phyloP scores from a whole-genome alignment of 345 rosid genomes.

The Hibiscus syriacus region DNA sequence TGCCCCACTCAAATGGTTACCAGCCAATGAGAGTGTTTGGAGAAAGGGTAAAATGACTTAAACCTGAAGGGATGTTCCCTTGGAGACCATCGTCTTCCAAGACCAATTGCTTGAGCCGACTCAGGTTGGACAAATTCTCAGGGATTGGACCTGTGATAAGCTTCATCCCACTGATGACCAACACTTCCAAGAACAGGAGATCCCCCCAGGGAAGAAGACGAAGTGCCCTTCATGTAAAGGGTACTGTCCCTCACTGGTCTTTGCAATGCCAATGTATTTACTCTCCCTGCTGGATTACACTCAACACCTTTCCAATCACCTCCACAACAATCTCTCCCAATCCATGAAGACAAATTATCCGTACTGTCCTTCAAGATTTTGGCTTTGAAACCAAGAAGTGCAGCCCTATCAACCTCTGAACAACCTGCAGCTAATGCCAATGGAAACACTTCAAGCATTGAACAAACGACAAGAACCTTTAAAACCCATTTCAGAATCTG shows the following conservation, averaged over 20 bases:
- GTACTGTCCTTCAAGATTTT: conserved; percentile 67
- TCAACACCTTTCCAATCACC: conserved; percentile 92
- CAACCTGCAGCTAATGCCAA: conserved; percentile 31
- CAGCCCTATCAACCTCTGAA: conserved; percentile 51
- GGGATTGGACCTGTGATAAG: conserved; percentile 70
- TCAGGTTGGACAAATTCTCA: conserved; percentile 39
- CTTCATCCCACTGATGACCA: conserved; percentile 65
- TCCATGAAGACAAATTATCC: conserved; percentile 59
- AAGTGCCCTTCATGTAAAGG: conserved; percentile 42
- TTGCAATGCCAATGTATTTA: conserved; percentile 45
- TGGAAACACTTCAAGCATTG: conserved; percentile 21
- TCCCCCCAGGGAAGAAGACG: conserved; percentile 30
- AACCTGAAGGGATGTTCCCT: conserved; percentile 56
- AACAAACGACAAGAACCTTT: conserved; percentile 31
- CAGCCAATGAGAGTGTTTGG: conserved; percentile 46
- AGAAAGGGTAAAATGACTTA: conserved; percentile 49
- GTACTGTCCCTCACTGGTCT: conserved; percentile 35
- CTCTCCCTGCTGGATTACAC: conserved; percentile 67
- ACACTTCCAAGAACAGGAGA: conserved; percentile 44
- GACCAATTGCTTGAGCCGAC: conserved; percentile 44
- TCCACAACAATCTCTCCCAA: conserved; percentile 3
- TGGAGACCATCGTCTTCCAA: conserved; percentile 67
- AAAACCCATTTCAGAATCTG: conserved; percentile 49
- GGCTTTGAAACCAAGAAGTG: conserved; percentile 75
- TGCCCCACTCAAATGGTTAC: conserved; percentile 57